phyloP scores from a whole-genome alignment of 345 rosid species.

The Murraya paniculata region DNA sequence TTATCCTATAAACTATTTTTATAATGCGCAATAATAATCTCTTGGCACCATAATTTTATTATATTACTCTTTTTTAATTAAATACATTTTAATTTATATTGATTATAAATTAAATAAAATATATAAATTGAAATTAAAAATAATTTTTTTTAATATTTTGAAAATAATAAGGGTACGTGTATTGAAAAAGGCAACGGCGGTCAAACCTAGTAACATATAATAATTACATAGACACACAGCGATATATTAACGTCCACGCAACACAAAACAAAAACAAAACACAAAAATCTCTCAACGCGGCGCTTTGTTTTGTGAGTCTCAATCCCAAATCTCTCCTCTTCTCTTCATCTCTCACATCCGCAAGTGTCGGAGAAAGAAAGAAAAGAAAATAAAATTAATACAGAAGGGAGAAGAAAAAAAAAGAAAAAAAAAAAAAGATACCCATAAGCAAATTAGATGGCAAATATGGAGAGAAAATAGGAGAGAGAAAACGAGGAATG shows the following conservation, averaged over 20 bases:
- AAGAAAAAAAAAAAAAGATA: background rate
- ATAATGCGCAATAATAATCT: no score
- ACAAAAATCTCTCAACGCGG: background rate
- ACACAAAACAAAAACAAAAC: background rate
- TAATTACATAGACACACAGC: no score
- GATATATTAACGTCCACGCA: background rate
- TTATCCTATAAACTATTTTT: no score
- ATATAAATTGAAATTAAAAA: no score
- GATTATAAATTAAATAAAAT: no score
- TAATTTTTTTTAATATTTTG: no score
- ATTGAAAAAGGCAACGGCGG: no score
- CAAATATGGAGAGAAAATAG: constrained; percentile 13
- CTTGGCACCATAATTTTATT: no score
- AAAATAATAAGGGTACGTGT: no score
- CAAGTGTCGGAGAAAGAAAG: constrained; percentile 10
- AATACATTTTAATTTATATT: no score
- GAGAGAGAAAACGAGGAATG: constrained; percentile 23
- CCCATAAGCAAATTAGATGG: constrained; percentile 1
- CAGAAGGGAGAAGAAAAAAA: constrained; percentile 7
- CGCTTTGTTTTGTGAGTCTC: background rate
- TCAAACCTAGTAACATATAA: no score
- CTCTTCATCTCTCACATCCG: background rate
- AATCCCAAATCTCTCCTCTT: background rate
- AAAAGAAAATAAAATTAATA: background rate
- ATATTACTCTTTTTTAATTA: no score